These are phyloP conservation scores for Chrysanthemum makinoi DNA, from an alignment of 129 eudicot genomes.

Conservation along the genomic window DNA sequence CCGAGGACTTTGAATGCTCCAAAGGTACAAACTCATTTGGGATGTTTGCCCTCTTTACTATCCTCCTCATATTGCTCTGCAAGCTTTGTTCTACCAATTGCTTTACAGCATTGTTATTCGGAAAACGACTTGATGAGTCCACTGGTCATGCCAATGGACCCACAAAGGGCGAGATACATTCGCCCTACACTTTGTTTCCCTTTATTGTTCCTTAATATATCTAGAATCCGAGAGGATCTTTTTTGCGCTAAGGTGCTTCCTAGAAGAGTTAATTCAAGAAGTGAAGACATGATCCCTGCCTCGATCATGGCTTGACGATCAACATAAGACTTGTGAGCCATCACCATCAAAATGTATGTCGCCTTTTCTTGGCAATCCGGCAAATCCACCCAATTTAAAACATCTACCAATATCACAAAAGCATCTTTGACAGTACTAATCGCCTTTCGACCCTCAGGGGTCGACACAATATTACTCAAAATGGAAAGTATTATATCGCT, in stretches of 20 bases:
- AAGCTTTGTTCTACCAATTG: constrained; percentile 78
- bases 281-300: constrained; percentile 68
- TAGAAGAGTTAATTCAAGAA: constrained; percentile 77
- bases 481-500: constrained; percentile 71
- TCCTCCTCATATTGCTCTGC: constrained; percentile 83
- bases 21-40: constrained; percentile 71
- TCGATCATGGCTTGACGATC: constrained; percentile 80
- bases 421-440: constrained; percentile 42
- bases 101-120: constrained; percentile 64
- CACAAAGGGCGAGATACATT: constrained; percentile 75
- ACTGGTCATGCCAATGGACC: constrained; percentile 24
- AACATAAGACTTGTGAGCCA: constrained; percentile 78
- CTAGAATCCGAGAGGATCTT: constrained; percentile 81
- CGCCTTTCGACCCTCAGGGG: constrained; percentile 62
- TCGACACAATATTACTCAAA: constrained; percentile 60
- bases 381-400: constrained; percentile 77
- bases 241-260: constrained; percentile 93
- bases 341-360: constrained; percentile 76
- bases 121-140: constrained; percentile 14
- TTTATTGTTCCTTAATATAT: constrained; percentile 62
- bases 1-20: constrained; percentile 64
- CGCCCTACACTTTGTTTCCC: constrained; percentile 55
- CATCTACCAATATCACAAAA: constrained; percentile 58
- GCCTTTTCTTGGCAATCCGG: constrained; percentile 84
- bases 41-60: constrained; percentile 85